Percentiles rank a stretch among this genome's conserved stretches.
These are phyloP conservation scores for Penicillium sclerotigenum DNA, from an alignment of 2,329 filamentous ascomycete species.

Conservation along the genomic window DNA sequence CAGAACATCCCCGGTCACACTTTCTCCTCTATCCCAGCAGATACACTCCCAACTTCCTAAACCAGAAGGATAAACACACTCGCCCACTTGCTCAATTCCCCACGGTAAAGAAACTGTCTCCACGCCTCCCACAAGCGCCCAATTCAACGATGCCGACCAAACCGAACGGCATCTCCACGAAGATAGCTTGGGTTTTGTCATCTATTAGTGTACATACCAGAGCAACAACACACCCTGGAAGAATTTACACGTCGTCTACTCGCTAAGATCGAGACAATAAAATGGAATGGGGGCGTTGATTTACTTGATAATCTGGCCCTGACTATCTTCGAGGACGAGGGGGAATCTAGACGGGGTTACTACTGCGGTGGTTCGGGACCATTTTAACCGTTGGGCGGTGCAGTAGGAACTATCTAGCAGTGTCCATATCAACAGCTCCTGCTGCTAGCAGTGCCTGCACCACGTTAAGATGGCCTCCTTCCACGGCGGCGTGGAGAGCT, in stretches of 20 bases:
- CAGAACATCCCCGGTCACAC: background rate
- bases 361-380: too few relatives aligned
- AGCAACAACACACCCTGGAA: background rate
- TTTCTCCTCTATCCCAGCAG: background rate
- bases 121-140: too few relatives aligned
- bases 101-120: background rate
- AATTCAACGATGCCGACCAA: background rate
- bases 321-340: background rate
- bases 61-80: background rate
- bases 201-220: background rate
- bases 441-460: too few relatives aligned
- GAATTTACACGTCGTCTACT: background rate
- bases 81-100: background rate
- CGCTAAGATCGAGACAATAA: background rate
- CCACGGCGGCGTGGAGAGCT: too few relatives aligned
- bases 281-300: background rate
- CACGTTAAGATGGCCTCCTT: too few relatives aligned
- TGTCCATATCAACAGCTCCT: too few relatives aligned
- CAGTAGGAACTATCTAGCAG: too few relatives aligned
- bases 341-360: too few relatives aligned
- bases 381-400: too few relatives aligned
- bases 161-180: slow-evolving; percentile 1
- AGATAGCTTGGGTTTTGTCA: background rate
- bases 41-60: background rate
- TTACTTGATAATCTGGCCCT: slow-evolving; percentile 2